A percentile compares a stretch with the other conserved stretches of the same genome.
These are phyloP conservation scores for Diaporthe longicolla DNA, from an alignment of 2,329 filamentous ascomycete species.

Conservation along the genomic window DNA sequence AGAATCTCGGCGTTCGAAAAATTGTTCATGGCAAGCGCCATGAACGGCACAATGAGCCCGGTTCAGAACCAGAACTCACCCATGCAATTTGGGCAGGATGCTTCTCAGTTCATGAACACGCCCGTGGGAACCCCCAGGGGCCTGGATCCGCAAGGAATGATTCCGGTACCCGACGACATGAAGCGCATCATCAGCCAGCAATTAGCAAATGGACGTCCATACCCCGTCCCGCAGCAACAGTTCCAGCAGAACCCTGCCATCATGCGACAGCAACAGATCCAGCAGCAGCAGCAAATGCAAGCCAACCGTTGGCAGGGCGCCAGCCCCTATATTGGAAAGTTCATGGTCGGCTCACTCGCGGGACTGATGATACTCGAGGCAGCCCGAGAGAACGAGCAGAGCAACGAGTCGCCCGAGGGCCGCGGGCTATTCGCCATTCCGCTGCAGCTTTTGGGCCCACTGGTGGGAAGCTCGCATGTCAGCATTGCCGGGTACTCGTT, in stretches of 20 bases:
- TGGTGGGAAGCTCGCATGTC: conserved; percentile 64
- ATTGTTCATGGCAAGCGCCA: conserved; percentile 83
- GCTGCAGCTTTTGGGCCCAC: conserved; percentile 66
- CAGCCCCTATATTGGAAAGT: conserved; percentile 75
- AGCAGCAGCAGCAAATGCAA: conserved; percentile 65
- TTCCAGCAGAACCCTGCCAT: conserved; percentile 60
- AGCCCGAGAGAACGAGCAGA: conserved; percentile 75
- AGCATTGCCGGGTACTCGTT: conserved; percentile 68
- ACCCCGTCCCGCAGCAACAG: conserved; percentile 58
- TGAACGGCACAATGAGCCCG: conserved; percentile 70
- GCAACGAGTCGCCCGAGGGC: conserved; percentile 74
- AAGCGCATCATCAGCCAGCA: conserved; percentile 73
- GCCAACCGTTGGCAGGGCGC: conserved; percentile 68
- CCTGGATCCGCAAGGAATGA: conserved; percentile 69
- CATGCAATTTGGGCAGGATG: conserved; percentile 64
- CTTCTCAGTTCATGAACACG: conserved; percentile 59
- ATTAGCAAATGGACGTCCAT: conserved; percentile 68
- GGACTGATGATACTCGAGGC: conserved; percentile 94
- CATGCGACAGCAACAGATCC: conserved; percentile 70
- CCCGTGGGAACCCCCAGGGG: conserved; percentile 59
- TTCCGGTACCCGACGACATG: conserved; percentile 76
- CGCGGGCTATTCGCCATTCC: conserved; percentile 78
- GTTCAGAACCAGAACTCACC: conserved; percentile 68
- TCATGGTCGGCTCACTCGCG: conserved; percentile 94
- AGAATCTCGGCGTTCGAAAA: conserved; percentile 83